Percentiles rank a stretch among this genome's conserved stretches.
These are phyloP conservation scores for Aspergillus cristatus DNA, from an alignment of 495 filamentous ascomycete species.

Conservation along the genomic window DNA sequence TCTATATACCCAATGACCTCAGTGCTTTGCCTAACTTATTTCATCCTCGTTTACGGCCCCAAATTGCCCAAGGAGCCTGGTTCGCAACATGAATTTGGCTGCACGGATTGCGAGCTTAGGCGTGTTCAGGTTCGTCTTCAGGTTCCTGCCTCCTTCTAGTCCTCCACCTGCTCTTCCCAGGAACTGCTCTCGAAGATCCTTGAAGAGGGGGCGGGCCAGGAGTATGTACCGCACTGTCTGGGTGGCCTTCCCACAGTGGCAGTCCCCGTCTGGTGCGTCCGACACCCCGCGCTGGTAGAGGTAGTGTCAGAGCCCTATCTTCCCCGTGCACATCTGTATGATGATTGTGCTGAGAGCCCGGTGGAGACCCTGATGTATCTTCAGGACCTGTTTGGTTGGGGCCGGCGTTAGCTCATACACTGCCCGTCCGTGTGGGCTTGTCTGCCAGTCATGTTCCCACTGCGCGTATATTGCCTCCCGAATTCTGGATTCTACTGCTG, in stretches of 20 bases:
- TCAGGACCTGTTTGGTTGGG: conserved; percentile 1
- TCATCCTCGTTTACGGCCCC: not conserved
- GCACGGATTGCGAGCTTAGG: conserved; percentile 1
- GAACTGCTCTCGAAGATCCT: conserved; percentile 1
- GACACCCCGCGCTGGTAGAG: not conserved
- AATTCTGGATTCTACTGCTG: conserved; percentile 1
- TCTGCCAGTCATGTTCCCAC: conserved; percentile 3
- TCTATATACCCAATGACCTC: conserved; percentile 3
- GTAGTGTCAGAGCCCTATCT: conserved; percentile 1
- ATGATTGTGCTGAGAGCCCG: conserved; percentile 1
- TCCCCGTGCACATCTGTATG: not conserved
- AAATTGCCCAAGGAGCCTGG: conserved; percentile 4
- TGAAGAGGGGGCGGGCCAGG: conserved; percentile 3
- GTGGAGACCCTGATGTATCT: not conserved
- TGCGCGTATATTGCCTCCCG: not conserved
- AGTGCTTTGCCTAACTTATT: conserved; percentile 2
- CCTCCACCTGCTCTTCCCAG: conserved; percentile 1
- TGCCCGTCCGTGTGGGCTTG: not conserved
- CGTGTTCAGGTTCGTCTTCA: conserved; percentile 1
- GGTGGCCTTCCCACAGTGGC: conserved; percentile 2
- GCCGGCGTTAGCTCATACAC: conserved; percentile 2
- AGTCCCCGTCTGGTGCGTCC: conserved; percentile 1
- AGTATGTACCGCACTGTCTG: conserved; percentile 2
- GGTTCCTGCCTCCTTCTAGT: conserved; percentile 2
- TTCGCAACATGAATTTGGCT: conserved; percentile 4